Evolutionary conservation across 2,329 filamentous ascomycete genomes (phyloP), one percentile per base, ranked within the genome.

Genomic region (Fusarium domesticum): DNA sequence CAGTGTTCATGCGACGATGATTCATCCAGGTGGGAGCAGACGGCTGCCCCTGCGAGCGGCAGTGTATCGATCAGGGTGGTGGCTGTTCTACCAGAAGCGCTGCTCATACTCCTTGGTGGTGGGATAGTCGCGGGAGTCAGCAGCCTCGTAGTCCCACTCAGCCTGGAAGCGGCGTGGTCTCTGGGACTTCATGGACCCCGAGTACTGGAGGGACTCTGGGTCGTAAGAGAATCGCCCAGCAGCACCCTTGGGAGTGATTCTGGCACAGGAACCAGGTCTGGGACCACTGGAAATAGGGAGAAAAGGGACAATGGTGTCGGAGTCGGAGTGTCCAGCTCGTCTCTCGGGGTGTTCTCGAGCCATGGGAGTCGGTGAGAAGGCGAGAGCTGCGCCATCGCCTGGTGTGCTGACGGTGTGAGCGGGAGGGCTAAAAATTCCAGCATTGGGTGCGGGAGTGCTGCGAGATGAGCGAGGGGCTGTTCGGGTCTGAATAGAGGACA

Each of bases 11-110:
- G 28, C 51, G 48, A 7, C 54, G 51, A 15, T 49, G 53, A 36
- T 62, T 61, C 36, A 54, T 51, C 30, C 51, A 53, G 14, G 58
- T 49, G 2, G 56, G 59, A 32, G 59, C 58, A 39, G 59, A 7
- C 50, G 56, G 35, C 48, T 48, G 4, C 46, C 44, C 28, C 58
- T 47, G 36, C 59, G 56, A 15, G 44, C 38, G 17, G 23, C 23
- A 28, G 54, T 53, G 18, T 57, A 59, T 6, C 53, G 51, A 37
- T 60, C 53, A 23, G 45, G 47, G 17, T 49, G 54, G 30, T 49
- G 42, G 17, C 59, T 49, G 11, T 42, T 54, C 11, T 58, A 53
- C 54, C 58, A 62, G 34, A 58, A 50, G 15, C 52, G 56, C 23
- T 28, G 23, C 16, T 62, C 57, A 19, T 60, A 57, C 36, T 60